Conservation (phyloP, 331 rosid species). For the Dryas integrifolia region DNA sequence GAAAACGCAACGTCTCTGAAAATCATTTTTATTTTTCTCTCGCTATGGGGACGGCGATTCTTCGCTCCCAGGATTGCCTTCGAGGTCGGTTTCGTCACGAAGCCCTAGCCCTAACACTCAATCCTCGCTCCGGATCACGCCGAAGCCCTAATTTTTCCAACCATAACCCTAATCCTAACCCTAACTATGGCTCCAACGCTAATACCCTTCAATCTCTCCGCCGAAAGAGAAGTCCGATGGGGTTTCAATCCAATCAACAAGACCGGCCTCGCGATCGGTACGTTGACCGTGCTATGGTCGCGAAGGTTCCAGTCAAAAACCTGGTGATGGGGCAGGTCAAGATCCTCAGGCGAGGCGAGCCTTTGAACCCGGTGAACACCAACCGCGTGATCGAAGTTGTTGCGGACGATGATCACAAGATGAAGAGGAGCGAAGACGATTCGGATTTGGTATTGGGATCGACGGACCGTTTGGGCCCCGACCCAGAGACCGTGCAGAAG, state of each 20-base stretch:
- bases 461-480: conserved; percentile 68
- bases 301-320: conserved; percentile 29
- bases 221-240: conserved; percentile 51
- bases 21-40: neutral
- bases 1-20: neutral
- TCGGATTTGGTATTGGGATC: conserved; percentile 50
- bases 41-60: conserved; percentile 53
- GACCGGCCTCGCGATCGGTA: conserved; percentile 22
- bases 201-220: conserved; percentile 34
- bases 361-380: conserved; percentile 25
- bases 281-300: conserved; percentile 23
- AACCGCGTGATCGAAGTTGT: neutral
- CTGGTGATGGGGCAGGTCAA: conserved; percentile 58
- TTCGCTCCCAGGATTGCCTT: conserved; percentile 51
- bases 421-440: neutral
- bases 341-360: conserved; percentile 67
- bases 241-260: conserved; percentile 12
- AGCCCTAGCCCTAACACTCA: conserved; percentile 24
- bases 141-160: conserved; percentile 23
- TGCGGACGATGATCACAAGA: conserved; percentile 19
- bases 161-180: conserved; percentile 23
- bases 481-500: conserved; percentile 54
- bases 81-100: conserved; percentile 39
- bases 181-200: conserved; percentile 16
- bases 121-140: conserved; percentile 21